Evolutionary conservation across 192 early-diverging fungal genomes (phyloP).

Genomic region (Coemansia sp.): DNA sequence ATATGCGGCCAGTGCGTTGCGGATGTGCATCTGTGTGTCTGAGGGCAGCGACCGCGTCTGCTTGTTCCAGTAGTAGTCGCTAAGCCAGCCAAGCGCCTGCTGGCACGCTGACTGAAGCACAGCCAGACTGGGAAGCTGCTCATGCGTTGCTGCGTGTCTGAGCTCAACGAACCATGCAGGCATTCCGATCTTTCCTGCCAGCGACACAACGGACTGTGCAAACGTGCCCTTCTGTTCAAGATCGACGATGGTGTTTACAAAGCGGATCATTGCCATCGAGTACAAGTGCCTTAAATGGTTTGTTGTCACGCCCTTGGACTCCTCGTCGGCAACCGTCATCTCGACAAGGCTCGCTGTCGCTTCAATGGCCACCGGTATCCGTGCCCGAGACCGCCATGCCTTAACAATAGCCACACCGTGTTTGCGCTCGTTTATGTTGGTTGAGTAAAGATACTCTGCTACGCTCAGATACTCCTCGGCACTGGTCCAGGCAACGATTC

Average conservation of each 20-base stretch:
- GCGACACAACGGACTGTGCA: slow-evolving; percentile 53
- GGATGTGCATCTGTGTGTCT: slow-evolving; percentile 31
- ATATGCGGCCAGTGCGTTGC: slow-evolving; percentile 27
- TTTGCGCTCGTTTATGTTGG: slow-evolving; percentile 26
- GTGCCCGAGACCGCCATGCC: slow-evolving; percentile 42
- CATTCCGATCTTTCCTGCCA: slow-evolving; percentile 56
- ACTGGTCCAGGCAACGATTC: slow-evolving; percentile 50
- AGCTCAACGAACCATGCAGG: slow-evolving; percentile 70
- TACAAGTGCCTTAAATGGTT: slow-evolving; percentile 40
- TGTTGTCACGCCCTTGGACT: slow-evolving; percentile 14
- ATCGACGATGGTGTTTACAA: slow-evolving; percentile 65
- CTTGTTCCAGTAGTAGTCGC: slow-evolving; percentile 54
- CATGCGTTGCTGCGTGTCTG: slow-evolving; percentile 64
- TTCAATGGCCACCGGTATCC: slow-evolving; percentile 43
- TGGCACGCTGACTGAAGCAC: slow-evolving; percentile 53
- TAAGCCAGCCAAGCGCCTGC: slow-evolving; percentile 59
- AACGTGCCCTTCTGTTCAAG: slow-evolving; percentile 54
- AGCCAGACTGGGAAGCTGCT: slow-evolving; percentile 57
- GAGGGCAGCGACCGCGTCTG: slow-evolving; percentile 38
- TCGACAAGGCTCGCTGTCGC: slow-evolving; percentile 47
- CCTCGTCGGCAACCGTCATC: slow-evolving; percentile 26
- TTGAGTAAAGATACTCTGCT: slow-evolving; percentile 32
- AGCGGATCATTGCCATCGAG: slow-evolving; percentile 51
- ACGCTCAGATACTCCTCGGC: slow-evolving; percentile 45
- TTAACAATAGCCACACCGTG: slow-evolving; percentile 46